Evolutionary conservation across 2,329 filamentous ascomycete genomes (phyloP).

Genomic region (Cladosporium austrohemisphaericum): DNA sequence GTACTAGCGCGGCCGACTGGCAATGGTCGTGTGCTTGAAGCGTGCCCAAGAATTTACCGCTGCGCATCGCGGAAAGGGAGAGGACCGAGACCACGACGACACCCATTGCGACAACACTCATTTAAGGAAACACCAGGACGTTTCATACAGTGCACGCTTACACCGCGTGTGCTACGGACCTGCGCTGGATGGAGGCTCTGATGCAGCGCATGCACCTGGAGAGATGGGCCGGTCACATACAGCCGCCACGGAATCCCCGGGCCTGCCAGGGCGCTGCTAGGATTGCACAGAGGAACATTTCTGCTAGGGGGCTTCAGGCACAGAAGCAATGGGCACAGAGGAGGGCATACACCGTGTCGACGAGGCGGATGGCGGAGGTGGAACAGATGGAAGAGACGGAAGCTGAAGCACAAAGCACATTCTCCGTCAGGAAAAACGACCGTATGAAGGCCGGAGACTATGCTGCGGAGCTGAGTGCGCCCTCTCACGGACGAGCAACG

Average conservation of each 20-base stretch:
- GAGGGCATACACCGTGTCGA: slow-evolving; percentile 11
- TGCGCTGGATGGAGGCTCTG: slow-evolving; percentile 15
- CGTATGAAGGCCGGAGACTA: background rate
- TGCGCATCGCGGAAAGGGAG: slow-evolving; percentile 13
- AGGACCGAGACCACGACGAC: background rate
- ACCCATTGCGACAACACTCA: slow-evolving; percentile 11
- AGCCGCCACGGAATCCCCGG: slow-evolving; percentile 49
- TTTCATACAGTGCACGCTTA: slow-evolving; percentile 3
- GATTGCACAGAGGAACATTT: slow-evolving; percentile 8
- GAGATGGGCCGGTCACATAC: slow-evolving; percentile 59
- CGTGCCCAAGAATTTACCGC: slow-evolving; percentile 11
- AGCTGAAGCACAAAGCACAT: background rate
- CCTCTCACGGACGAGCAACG: slow-evolving; percentile 45
- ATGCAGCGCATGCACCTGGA: slow-evolving; percentile 52
- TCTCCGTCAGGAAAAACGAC: background rate
- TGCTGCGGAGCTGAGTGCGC: slow-evolving; percentile 23
- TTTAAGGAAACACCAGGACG: slow-evolving; percentile 1
- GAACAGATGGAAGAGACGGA: slow-evolving; percentile 8
- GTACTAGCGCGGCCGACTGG: slow-evolving; percentile 4
- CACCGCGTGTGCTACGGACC: slow-evolving; percentile 9
- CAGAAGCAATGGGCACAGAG: slow-evolving; percentile 14
- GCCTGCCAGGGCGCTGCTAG: slow-evolving; percentile 12
- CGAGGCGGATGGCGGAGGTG: slow-evolving; percentile 7
- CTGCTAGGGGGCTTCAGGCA: slow-evolving; percentile 1
- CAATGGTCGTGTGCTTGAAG: slow-evolving; percentile 12